Conservation (phyloP, 495 filamentous ascomycete genomes). For the Penicillium taxi region DNA sequence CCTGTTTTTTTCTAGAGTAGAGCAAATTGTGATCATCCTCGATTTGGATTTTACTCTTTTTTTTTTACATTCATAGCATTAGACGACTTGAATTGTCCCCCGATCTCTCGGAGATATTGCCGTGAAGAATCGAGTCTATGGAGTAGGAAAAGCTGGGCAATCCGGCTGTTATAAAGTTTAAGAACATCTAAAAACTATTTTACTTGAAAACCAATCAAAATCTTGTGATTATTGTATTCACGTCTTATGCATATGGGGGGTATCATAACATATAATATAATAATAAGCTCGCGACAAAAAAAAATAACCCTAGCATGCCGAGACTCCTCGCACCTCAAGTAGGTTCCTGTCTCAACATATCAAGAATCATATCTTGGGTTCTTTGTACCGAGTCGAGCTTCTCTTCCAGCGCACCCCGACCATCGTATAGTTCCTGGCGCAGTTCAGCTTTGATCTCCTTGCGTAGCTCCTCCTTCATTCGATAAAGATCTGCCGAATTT, state of each 20-base stretch:
- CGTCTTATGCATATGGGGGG: conserved; percentile 6
- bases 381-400: conserved; percentile 36
- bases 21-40: conserved; percentile 18
- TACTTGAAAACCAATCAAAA: no score
- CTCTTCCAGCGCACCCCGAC: conserved; percentile 27
- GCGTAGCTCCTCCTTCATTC: conserved; percentile 33
- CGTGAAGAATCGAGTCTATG: no score
- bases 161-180: no score
- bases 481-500: conserved; percentile 5
- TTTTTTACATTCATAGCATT: no score
- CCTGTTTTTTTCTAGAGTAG: conserved; percentile 21
- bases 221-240: no score
- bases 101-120: no score
- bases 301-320: not conserved
- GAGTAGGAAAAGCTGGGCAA: no score
- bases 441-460: conserved; percentile 28
- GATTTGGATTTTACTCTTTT: no score
- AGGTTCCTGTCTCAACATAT: conserved; percentile 39
- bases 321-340: no score
- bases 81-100: no score
- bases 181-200: no score
- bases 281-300: conserved; percentile 1
- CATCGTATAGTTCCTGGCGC: conserved; percentile 25
- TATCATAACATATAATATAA: conserved; percentile 9
- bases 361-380: conserved; percentile 41